Evolutionary conservation across 2,329 filamentous ascomycete genomes (phyloP), one percentile per base, ranked within the genome.

Genomic region (Plectosphaerella sp.): DNA sequence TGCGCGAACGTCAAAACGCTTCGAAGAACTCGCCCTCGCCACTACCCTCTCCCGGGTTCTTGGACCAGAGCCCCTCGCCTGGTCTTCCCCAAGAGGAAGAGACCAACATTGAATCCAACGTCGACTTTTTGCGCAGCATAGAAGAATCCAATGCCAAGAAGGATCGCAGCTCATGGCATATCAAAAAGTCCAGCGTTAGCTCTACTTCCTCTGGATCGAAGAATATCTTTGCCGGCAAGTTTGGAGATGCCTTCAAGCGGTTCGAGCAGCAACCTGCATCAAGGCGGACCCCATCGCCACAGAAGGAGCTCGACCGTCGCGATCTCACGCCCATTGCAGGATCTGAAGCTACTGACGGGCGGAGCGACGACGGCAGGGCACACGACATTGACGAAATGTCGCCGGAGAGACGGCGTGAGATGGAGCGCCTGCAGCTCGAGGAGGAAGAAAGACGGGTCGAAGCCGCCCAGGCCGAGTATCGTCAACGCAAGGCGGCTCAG

Each of bases 361-460:
- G 78, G 47, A 87, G 79, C 59, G 87, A 92, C 61, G 84, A 88
- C 58, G 83, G 85, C 6, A 72, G 83, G 14, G 82, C 86, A 24
- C 84, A 89, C 48, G 79, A 80, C 1, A 78, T 79, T 1, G 86
- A 91, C 54, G 83, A 89, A 49, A 70, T 96, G 63, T 85, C 90
- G 0, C 90, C 93, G 0, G 93, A 97, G 67, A 88, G 94, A 76
- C 86, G 90, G 48, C 87, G 94, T 33, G 94, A 99, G 65, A 77
- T 96, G 15, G 94, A 99, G 69, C 86, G 92, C 18, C 78, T 86
- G 50, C 83, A 86, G 51, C 78, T 97, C 2, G 87, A 86, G 16
- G 86, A 94, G 64, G 94, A 99, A 72, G 94, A 99, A 69, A 87
- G 85, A 62, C 83, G 94, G 3, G 94, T 99, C 2, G 91, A 90